phyloP scores from a whole-genome alignment of 768 basidiomycete species.

The Termitomyces sp. region DNA sequence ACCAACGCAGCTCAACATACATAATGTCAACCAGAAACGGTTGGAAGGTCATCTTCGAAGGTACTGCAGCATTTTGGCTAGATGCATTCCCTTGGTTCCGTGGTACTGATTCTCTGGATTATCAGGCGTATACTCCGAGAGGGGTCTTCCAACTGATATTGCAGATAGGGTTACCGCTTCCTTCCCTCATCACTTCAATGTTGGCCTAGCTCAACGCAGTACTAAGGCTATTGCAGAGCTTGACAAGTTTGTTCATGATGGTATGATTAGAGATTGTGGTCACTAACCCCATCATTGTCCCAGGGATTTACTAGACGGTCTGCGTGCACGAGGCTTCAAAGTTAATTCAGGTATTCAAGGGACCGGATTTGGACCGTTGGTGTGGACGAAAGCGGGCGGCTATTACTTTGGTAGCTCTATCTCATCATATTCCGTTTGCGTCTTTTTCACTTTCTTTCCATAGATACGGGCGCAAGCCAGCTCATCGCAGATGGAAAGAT shows the following conservation, averaged over 20 bases:
- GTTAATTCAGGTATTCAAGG: constrained; percentile 45
- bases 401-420: constrained; percentile 69
- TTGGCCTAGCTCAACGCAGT: constrained; percentile 27
- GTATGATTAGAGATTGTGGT: neutral
- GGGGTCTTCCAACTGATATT: constrained; percentile 42
- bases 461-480: constrained; percentile 52
- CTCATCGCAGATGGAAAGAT: constrained; percentile 62
- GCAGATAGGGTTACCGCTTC: constrained; percentile 48
- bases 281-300: no score
- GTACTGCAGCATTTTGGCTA: constrained; percentile 8
- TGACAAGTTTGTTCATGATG: constrained; percentile 41
- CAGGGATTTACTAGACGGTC: constrained; percentile 47
- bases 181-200: constrained; percentile 33
- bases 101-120: neutral
- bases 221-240: constrained; percentile 42
- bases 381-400: constrained; percentile 50
- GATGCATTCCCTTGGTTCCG: no score
- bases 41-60: constrained; percentile 20
- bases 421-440: no score
- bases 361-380: constrained; percentile 47
- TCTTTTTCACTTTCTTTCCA: no score
- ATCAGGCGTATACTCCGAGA: constrained; percentile 44
- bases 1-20: constrained; percentile 46
- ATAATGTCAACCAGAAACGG: constrained; percentile 18
- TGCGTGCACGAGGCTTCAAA: constrained; percentile 56